Evolutionary conservation across 106 monocot species (phyloP).

Genomic region (Dioscorea zingiberensis): DNA sequence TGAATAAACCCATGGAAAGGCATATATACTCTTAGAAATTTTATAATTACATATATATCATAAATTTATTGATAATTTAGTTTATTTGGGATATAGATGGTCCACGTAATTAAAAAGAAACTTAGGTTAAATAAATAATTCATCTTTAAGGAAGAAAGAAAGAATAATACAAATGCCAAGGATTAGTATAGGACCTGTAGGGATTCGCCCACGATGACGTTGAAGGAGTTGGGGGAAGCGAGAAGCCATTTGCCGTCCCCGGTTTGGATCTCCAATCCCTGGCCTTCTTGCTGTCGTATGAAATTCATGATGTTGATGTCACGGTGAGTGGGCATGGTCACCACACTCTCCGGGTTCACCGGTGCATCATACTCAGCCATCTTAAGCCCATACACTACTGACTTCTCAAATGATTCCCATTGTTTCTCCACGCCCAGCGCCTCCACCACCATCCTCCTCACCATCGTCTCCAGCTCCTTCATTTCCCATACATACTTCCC

Average conservation of each 20-base stretch:
- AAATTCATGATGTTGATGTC: neutral
- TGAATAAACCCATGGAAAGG: too few relatives aligned
- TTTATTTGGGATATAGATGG: too few relatives aligned
- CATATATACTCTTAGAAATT: too few relatives aligned
- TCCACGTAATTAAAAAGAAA: too few relatives aligned
- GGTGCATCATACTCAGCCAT: neutral
- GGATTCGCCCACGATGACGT: neutral
- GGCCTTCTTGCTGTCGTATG: neutral
- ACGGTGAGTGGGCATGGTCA: neutral
- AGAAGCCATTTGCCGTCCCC: neutral
- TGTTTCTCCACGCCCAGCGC: neutral
- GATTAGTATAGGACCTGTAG: neutral
- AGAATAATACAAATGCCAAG: neutral
- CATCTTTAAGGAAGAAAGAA: neutral
- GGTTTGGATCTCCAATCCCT: constrained; percentile 1
- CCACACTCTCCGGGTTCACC: neutral
- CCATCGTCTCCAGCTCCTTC: neutral
- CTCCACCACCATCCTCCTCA: neutral
- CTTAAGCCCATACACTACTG: neutral
- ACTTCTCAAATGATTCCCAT: neutral
- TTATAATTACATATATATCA: too few relatives aligned
- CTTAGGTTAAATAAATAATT: neutral
- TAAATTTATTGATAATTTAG: too few relatives aligned
- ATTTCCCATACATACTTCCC: neutral
- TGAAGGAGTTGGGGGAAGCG: constrained; percentile 1